These are phyloP conservation scores for Botryosphaeria agaves DNA, from an alignment of 2,329 filamentous ascomycete genomes.

Conservation along the genomic window DNA sequence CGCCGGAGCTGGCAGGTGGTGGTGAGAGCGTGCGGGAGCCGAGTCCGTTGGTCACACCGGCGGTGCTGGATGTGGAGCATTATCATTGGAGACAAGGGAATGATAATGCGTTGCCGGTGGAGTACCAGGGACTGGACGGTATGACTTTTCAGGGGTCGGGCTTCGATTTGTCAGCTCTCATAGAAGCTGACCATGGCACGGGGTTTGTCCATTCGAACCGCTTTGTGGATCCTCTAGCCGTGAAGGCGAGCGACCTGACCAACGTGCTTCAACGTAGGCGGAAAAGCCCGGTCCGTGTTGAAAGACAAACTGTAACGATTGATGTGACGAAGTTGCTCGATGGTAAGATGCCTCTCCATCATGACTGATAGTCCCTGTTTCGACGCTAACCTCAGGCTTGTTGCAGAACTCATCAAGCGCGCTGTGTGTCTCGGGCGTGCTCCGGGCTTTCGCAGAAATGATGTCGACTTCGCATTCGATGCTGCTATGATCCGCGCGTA, in stretches of 20 bases:
- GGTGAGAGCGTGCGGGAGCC: slow-evolving; percentile 1
- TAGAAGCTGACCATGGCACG: not conserved
- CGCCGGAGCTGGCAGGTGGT: not conserved
- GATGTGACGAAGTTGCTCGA: slow-evolving; percentile 26
- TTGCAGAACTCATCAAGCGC: slow-evolving; percentile 16
- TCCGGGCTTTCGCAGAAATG: slow-evolving; percentile 24
- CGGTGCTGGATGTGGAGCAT: not conserved
- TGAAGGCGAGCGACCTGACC: not conserved
- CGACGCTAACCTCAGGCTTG: slow-evolving; percentile 11
- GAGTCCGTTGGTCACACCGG: slow-evolving; percentile 3
- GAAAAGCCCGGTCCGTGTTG: too few species aligned
- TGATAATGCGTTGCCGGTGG: not conserved
- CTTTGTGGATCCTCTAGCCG: slow-evolving; percentile 3
- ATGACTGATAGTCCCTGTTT: not conserved
- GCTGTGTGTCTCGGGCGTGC: slow-evolving; percentile 25
- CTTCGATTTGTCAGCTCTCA: not conserved
- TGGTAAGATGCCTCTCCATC: slow-evolving; percentile 19
- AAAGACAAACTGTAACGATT: slow-evolving; percentile 20
- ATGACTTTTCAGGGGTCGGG: not conserved
- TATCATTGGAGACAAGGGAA: not conserved
- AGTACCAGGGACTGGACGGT: not conserved
- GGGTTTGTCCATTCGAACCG: not conserved
- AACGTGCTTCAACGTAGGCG: too few species aligned
- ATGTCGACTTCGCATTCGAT: slow-evolving; percentile 23
- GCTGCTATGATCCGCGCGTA: slow-evolving; percentile 14